Base-by-base conservation (phyloP, 2,329 filamentous ascomycete genomes). In the Fusarium transvaalense region DNA sequence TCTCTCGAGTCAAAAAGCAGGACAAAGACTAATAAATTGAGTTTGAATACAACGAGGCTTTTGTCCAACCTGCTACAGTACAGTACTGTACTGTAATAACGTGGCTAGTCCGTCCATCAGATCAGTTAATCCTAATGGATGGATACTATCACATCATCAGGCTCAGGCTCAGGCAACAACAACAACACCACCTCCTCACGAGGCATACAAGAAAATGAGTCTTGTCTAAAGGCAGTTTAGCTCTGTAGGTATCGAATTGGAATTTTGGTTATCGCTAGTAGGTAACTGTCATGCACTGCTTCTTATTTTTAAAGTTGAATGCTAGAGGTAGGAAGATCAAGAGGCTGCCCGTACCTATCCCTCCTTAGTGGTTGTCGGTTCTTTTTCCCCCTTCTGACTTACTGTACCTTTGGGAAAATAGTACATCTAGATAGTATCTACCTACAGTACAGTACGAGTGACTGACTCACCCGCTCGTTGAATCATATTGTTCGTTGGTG, bases 111-210 rank as follows among this genome's bases (percentile, higher is more conserved):
- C 17, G 14, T 21, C 23, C 23, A 37, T 15, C 21, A 41, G 23
- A 17, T 41, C 38, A 41, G 21, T 41, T 17, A 17, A 41, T 41
- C 10, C 12, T 14, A 41, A 5, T 37, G n/a, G 55, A 53, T 53
- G 19, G 6, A 27, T 37, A 29, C 37, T 9, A 29, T 64, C 61
- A 59, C 46, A 64, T 59, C 61, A 64, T 47, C 31, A n/a, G 39
- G 31, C 27, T 66, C n/a, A n/a, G 23, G 23, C 23, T 25, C 59
- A 68, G 64, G 60, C 64, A 54, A 68, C 64, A 41, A 58, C 62
- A 67, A 54, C 64, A 54, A 68, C 64, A 41, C 53, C 62, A 67
- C 48, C 64, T 58, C 61, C 27, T 52, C 48, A 61, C 48, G 37
- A 65, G 65, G 60, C 64, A 54, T 34, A 50, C 46, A n/a, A 37